Evolutionary conservation across 148 eudicot genomes (phyloP), one percentile per base, ranked within the genome.

Genomic region (Rhododendron molle): DNA sequence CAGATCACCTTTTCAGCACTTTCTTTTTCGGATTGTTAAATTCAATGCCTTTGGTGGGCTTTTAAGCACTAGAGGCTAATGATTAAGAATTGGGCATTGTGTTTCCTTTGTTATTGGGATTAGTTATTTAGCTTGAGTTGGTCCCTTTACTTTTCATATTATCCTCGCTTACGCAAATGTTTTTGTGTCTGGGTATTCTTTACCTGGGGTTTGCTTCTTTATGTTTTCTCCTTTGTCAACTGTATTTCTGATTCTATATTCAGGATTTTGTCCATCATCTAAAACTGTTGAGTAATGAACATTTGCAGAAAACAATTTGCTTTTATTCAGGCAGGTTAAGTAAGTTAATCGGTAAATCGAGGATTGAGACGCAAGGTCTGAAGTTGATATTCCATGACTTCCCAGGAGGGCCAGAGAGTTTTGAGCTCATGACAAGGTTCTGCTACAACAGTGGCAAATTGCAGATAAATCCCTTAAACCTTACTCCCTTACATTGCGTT

Each of bases 381-480:
- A 93, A 93, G 88, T 90, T 96, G 46, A 90, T 93, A 76, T 93
- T 94, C 88, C 88, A 95, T 72, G 96, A 94, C 60, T 95, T 95
- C 73, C 98, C 98, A 0, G 96, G 98, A 56, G 98, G 96, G 26
- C 89, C 90, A 14, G 90, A 86, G 50, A 84, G 79, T 81, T 95
- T 95, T 38, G 98, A 95, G 90, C 92, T 92, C 15, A 83, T 94
- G 77, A 83, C 93, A 73, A 91, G 96, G 81, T 95, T 95, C 88
- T 95, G 95, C 88, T 95, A 95, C 88, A 92, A 90, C 84, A 86
- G 85, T n/a, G 98, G 95, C 34, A 85, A 87, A 54, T 81, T 89
- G 18, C 87, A 84, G 30, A 86, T 94, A 87, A 89, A 46, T 76
- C 91, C 92, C 15, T 84, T 69, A 2, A 94, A 93, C 46, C 46